Conservation (phyloP, 2,329 filamentous ascomycete genomes). For the Fusarium praegraminearum region DNA sequence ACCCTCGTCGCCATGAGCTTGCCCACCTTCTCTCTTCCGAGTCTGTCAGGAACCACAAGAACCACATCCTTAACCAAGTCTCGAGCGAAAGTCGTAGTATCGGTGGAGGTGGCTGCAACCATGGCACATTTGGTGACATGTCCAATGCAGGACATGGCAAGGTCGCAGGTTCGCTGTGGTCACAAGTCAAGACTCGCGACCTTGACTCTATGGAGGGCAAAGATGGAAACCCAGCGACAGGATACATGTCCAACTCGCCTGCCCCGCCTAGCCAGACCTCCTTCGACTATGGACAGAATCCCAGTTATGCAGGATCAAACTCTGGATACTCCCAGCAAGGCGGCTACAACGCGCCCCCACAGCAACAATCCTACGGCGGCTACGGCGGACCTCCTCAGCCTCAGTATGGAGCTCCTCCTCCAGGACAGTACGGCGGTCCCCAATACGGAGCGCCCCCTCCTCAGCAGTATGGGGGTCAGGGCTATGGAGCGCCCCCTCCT, state of each 20-base stretch:
- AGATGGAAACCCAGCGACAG: conserved; percentile 55
- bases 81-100: conserved; percentile 24
- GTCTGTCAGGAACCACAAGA: conserved; percentile 84
- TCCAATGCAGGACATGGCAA: conserved; percentile 66
- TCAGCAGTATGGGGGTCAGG: conserved; percentile 48
- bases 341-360: conserved; percentile 48
- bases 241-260: conserved; percentile 56
- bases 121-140: conserved; percentile 60
- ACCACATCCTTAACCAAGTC: conserved; percentile 70
- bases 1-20: conserved; percentile 74
- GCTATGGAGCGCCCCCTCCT: conserved; percentile 38
- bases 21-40: conserved; percentile 84
- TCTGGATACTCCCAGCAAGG: conserved; percentile 44
- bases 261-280: conserved; percentile 51
- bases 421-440: conserved; percentile 47
- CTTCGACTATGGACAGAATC: conserved; percentile 58
- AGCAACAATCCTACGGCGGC: conserved; percentile 51
- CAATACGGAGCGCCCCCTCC: conserved; percentile 49
- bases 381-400: conserved; percentile 50
- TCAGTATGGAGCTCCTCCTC: conserved; percentile 48
- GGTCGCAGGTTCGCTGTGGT: conserved; percentile 70
- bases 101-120: conserved; percentile 53
- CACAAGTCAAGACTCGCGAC: conserved; percentile 70
- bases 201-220: conserved; percentile 66
- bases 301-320: conserved; percentile 47